Conservation (phyloP, 257 asterid species). For the Galeopsis tetrahit region DNA sequence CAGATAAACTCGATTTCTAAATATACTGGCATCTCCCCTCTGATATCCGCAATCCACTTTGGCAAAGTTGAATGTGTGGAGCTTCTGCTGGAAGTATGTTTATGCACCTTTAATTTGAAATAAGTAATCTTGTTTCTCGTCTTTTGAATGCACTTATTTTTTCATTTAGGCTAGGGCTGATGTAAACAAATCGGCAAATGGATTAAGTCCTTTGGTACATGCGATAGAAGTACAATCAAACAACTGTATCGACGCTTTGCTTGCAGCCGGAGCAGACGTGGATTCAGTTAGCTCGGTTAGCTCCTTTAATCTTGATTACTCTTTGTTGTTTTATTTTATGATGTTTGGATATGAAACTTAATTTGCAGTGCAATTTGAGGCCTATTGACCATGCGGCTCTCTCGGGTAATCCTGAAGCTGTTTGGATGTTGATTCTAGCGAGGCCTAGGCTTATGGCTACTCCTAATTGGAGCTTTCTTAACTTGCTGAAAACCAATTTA, state of each 20-base stretch:
- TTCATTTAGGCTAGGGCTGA: constrained; percentile 33
- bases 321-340: too few species aligned
- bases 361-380: not conserved
- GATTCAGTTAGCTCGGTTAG: not conserved
- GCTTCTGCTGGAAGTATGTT: too few species aligned
- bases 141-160: not conserved
- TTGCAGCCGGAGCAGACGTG: constrained; percentile 36
- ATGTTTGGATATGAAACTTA: too few species aligned
- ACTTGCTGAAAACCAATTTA: not conserved
- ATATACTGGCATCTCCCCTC: too few species aligned
- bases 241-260: constrained; percentile 19
- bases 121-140: not conserved
- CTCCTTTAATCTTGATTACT: too few species aligned
- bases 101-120: too few species aligned
- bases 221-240: constrained; percentile 11
- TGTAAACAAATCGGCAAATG: not conserved
- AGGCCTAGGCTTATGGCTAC: not conserved
- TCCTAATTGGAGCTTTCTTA: not conserved
- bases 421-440: too few species aligned
- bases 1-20: too few species aligned
- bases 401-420: not conserved
- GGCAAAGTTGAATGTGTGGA: too few species aligned
- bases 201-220: constrained; percentile 24
- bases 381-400: not conserved
- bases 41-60: too few species aligned